Evolutionary conservation across 768 basidiomycete species (phyloP).

Genomic region (Termitomyces sp.): DNA sequence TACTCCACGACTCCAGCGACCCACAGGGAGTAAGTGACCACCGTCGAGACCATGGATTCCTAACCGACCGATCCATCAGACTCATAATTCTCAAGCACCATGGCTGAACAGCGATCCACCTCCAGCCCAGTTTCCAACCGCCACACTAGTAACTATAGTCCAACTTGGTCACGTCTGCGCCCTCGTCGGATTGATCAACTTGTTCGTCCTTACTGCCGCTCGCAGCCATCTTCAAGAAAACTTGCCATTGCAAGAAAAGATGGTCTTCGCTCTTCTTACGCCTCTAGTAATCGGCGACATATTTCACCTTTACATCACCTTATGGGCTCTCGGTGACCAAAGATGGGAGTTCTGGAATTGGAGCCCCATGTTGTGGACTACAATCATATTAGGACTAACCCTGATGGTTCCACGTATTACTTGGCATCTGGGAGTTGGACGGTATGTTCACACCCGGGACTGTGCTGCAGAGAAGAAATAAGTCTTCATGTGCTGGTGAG

Average conservation of each 20-base stretch:
- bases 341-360: constrained; percentile 57
- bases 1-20: constrained; percentile 32
- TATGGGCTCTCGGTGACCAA: constrained; percentile 74
- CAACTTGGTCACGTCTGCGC: constrained; percentile 79
- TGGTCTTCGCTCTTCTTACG: constrained; percentile 54
- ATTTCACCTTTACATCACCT: constrained; percentile 57
- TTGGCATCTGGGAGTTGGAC: constrained; percentile 73
- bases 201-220: constrained; percentile 57
- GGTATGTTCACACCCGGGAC: constrained; percentile 67
- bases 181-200: constrained; percentile 65
- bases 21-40: constrained; percentile 50
- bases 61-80: constrained; percentile 30
- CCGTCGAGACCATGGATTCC: neutral
- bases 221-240: constrained; percentile 54
- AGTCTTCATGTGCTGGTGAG: constrained; percentile 1
- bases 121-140: constrained; percentile 45
- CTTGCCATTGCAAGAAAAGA: constrained; percentile 67
- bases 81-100: constrained; percentile 71
- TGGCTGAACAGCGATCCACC: constrained; percentile 51
- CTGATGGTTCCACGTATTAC: constrained; percentile 64
- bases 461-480: constrained; percentile 22
- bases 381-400: constrained; percentile 54
- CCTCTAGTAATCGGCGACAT: constrained; percentile 70
- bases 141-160: constrained; percentile 63
- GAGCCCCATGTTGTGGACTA: constrained; percentile 68